A percentile compares a stretch with the other conserved stretches of the same genome.
Evolutionary conservation across 192 early-diverging fungal species (phyloP).

Genomic region (Phycomyces nitens): DNA sequence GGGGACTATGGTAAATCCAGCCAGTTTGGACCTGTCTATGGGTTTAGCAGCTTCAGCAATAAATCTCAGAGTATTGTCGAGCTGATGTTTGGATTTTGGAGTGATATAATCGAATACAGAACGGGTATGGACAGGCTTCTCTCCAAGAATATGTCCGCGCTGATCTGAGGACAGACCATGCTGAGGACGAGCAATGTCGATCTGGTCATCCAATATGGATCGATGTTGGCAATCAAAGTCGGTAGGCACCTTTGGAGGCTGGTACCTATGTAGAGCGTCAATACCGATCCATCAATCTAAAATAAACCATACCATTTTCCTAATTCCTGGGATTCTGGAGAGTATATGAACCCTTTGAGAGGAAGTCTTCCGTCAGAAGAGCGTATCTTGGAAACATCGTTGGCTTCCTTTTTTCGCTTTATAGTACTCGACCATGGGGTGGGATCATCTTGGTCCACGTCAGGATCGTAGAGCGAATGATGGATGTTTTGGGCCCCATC

Average conservation of each 20-base stretch:
- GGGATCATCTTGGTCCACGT: slow-evolving; percentile 1
- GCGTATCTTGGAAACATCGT: slow-evolving; percentile 8
- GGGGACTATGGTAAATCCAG: slow-evolving; percentile 48
- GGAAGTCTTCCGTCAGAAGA: slow-evolving; percentile 23
- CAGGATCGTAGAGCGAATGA: slow-evolving; percentile 24
- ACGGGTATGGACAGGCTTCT: slow-evolving; percentile 60
- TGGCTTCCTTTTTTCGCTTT: slow-evolving; percentile 8
- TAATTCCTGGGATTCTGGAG: slow-evolving; percentile 9
- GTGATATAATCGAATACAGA: slow-evolving; percentile 75
- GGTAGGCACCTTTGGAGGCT: slow-evolving; percentile 25
- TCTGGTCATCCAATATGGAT: background rate
- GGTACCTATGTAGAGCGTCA: slow-evolving; percentile 14
- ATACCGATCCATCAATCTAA: background rate
- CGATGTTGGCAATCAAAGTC: slow-evolving; percentile 16
- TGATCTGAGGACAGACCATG: slow-evolving; percentile 38
- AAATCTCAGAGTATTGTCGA: slow-evolving; percentile 51
- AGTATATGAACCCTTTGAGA: slow-evolving; percentile 20
- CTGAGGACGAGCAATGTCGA: background rate
- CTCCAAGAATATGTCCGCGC: slow-evolving; percentile 66
- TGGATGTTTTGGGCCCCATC: slow-evolving; percentile 10
- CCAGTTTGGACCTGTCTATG: slow-evolving; percentile 27
- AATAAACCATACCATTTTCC: slow-evolving; percentile 26
- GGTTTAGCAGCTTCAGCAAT: slow-evolving; percentile 26
- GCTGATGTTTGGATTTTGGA: slow-evolving; percentile 57
- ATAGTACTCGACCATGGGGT: background rate